These are phyloP conservation scores for Chernovozyma aurita DNA, from an alignment of 1,139 yeast genomes.

Conservation along the genomic window DNA sequence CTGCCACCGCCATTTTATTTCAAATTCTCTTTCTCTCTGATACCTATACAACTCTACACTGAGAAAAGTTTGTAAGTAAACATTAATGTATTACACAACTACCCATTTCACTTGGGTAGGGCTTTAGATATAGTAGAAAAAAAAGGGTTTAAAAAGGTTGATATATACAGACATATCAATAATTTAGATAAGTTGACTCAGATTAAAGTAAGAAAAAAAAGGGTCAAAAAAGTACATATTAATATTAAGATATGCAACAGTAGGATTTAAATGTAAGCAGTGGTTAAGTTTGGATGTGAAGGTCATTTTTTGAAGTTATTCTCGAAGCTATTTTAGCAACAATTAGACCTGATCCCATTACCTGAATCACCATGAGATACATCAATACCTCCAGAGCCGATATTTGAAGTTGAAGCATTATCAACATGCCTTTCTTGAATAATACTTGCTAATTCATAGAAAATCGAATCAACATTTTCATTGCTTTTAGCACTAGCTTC, in stretches of 20 bases:
- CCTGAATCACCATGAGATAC: conserved; percentile 33
- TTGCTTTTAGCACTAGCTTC: conserved; percentile 96
- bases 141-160: neutral
- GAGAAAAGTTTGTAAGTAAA: too few relatives aligned
- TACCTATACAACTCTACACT: too few relatives aligned
- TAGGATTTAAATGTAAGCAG: too few relatives aligned
- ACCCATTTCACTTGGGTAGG: neutral
- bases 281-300: too few relatives aligned
- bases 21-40: too few relatives aligned
- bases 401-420: conserved; percentile 21
- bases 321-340: conserved; percentile 25
- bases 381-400: conserved; percentile 37
- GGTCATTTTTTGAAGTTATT: neutral
- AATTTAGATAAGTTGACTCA: neutral
- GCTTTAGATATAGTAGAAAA: neutral
- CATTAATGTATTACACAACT: neutral
- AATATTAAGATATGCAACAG: too few relatives aligned
- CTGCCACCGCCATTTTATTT: too few relatives aligned
- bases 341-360: conserved; percentile 29
- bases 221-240: too few relatives aligned
- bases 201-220: too few relatives aligned
- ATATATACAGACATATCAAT: neutral
- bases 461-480: conserved; percentile 86
- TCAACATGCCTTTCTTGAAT: conserved; percentile 74
- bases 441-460: conserved; percentile 83